Percentiles rank a stretch among this genome's conserved stretches.
These are phyloP conservation scores for Grosmannia serpens DNA, from an alignment of 2,329 filamentous ascomycete genomes.

Conservation along the genomic window DNA sequence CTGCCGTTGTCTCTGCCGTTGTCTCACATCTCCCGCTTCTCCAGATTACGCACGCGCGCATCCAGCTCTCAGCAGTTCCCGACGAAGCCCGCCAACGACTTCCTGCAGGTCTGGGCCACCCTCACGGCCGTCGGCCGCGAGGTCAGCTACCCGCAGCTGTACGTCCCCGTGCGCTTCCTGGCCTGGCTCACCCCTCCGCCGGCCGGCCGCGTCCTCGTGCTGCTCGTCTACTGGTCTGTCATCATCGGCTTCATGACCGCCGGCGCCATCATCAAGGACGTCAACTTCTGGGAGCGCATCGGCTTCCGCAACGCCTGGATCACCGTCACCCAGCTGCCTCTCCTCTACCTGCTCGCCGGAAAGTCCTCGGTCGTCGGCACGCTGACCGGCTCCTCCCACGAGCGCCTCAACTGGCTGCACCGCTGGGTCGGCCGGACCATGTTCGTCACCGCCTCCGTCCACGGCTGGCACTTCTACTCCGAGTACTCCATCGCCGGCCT, in stretches of 20 bases:
- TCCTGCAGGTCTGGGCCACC: constrained; percentile 45
- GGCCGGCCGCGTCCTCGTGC: constrained; percentile 40
- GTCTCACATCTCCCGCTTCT: no score
- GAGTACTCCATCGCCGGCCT: constrained; percentile 52
- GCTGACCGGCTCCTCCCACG: constrained; percentile 52
- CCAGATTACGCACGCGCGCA: constrained; percentile 35
- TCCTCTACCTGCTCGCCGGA: constrained; percentile 50
- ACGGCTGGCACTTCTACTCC: constrained; percentile 57
- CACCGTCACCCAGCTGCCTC: constrained; percentile 50
- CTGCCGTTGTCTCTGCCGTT: neutral
- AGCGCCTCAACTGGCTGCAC: constrained; percentile 62
- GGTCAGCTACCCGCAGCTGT: constrained; percentile 42
- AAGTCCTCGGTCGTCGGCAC: constrained; percentile 49
- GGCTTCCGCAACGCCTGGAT: constrained; percentile 60
- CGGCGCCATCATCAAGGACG: constrained; percentile 36
- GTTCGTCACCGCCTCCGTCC: constrained; percentile 55
- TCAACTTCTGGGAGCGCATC: constrained; percentile 51
- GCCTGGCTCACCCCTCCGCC: constrained; percentile 48
- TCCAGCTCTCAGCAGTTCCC: constrained; percentile 34
- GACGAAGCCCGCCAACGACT: constrained; percentile 35
- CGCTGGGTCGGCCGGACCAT: constrained; percentile 61
- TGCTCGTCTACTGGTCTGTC: constrained; percentile 47
- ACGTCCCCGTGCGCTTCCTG: constrained; percentile 32
- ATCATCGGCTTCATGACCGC: constrained; percentile 45
- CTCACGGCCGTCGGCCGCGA: constrained; percentile 46